A percentile compares a stretch with the other conserved stretches of the same genome.
Conservation (phyloP, 768 basidiomycete species). For the Obba rivulosa region DNA sequence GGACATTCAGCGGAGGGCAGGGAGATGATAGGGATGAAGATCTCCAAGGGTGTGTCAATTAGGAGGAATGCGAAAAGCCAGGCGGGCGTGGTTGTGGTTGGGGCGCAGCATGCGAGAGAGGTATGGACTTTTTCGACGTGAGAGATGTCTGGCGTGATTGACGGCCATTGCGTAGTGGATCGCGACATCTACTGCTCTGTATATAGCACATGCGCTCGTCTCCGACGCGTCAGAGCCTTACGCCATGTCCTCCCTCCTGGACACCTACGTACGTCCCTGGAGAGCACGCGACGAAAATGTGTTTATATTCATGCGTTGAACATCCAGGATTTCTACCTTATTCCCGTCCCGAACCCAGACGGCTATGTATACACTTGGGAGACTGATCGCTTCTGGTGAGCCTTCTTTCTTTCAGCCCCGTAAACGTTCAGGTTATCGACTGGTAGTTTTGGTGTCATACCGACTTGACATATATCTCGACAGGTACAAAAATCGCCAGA, state of each 20-base stretch:
- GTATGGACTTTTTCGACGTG: constrained; percentile 30
- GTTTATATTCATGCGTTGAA: not conserved
- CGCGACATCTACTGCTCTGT: constrained; percentile 66
- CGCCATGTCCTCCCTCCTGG: constrained; percentile 45
- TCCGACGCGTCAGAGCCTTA: constrained; percentile 40
- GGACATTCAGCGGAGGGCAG: constrained; percentile 57
- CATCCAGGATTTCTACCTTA: constrained; percentile 57
- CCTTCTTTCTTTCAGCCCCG: too few species aligned
- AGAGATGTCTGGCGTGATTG: not conserved
- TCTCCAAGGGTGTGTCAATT: constrained; percentile 29
- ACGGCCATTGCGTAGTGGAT: constrained; percentile 60
- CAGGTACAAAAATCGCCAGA: constrained; percentile 70
- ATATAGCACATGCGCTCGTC: constrained; percentile 67
- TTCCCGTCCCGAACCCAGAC: constrained; percentile 65
- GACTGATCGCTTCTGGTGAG: constrained; percentile 58
- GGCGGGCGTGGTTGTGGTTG: constrained; percentile 58
- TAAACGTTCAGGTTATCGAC: too few species aligned
- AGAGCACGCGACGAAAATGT: not conserved
- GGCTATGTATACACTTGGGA: constrained; percentile 76
- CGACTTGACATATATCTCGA: not conserved
- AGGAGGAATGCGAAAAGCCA: constrained; percentile 10
- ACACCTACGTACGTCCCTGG: constrained; percentile 40
- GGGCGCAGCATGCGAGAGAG: constrained; percentile 75
- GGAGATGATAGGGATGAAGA: constrained; percentile 49
- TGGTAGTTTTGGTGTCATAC: too few species aligned